Conservation (phyloP, 2,329 filamentous ascomycete species). For the Hypoxylon sp. region DNA sequence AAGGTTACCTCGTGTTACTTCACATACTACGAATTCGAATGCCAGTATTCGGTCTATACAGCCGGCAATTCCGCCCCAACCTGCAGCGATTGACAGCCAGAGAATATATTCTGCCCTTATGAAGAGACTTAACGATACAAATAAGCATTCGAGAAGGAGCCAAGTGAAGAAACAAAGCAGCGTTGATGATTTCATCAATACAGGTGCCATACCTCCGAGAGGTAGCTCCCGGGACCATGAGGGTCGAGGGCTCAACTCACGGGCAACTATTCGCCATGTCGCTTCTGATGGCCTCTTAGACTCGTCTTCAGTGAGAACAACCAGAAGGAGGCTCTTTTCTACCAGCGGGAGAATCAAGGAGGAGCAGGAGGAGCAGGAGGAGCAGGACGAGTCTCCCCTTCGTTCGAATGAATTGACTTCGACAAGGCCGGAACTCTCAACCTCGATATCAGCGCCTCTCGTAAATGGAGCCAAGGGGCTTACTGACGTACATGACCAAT, state of each 20-base stretch:
- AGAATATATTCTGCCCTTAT: constrained; percentile 75
- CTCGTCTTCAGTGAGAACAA: constrained; percentile 26
- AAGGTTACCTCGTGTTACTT: constrained; percentile 47
- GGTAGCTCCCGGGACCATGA: constrained; percentile 40
- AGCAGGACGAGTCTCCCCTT: constrained; percentile 4
- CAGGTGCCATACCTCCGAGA: constrained; percentile 38
- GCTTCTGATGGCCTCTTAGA: constrained; percentile 43
- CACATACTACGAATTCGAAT: constrained; percentile 42
- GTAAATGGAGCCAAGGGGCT: constrained; percentile 44
- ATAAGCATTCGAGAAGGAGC: constrained; percentile 41
- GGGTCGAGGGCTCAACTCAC: constrained; percentile 11
- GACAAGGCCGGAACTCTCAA: constrained; percentile 6
- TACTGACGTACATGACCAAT: neutral
- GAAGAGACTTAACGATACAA: constrained; percentile 63
- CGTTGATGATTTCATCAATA: constrained; percentile 35
- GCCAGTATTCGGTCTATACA: constrained; percentile 26
- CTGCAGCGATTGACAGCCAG: constrained; percentile 64
- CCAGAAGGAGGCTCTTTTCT: constrained; percentile 7
- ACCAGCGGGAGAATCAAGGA: neutral
- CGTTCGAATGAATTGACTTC: neutral
- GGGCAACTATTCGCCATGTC: constrained; percentile 49
- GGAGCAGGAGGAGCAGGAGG: neutral
- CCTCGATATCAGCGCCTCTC: constrained; percentile 16
- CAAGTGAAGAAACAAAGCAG: constrained; percentile 44
- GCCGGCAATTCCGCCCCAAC: constrained; percentile 38